phyloP scores from a whole-genome alignment of 768 basidiomycete species.

The Tylopilus sp. region DNA sequence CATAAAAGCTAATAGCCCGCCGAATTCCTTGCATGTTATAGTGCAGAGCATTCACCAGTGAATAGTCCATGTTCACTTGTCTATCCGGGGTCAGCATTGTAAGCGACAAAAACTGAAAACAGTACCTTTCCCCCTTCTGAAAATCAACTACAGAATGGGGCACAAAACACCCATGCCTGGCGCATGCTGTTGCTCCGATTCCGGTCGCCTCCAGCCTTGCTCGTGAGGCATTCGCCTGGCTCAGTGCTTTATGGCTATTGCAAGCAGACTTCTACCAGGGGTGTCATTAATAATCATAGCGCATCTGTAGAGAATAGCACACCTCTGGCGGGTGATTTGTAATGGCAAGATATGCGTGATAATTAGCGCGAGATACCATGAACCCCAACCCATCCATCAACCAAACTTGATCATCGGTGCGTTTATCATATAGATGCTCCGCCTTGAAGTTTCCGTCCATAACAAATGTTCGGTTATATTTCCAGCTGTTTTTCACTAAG shows the following conservation, averaged over 20 bases:
- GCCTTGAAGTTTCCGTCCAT: too few relatives aligned
- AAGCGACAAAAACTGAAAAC: too few relatives aligned
- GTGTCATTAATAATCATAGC: too few relatives aligned
- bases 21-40: not conserved
- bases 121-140: not conserved
- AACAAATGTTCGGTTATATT: too few relatives aligned
- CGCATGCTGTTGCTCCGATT: not conserved
- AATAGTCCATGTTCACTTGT: conserved; percentile 12
- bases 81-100: not conserved
- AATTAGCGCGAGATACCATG: too few relatives aligned
- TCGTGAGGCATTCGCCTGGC: not conserved
- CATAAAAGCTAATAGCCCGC: not conserved
- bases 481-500: too few relatives aligned
- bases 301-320: too few relatives aligned
- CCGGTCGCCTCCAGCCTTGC: not conserved
- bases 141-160: not conserved
- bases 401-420: too few relatives aligned
- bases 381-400: too few relatives aligned
- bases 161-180: not conserved
- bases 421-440: too few relatives aligned
- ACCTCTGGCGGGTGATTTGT: not conserved
- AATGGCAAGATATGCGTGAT: too few relatives aligned
- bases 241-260: conserved; percentile 2
- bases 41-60: not conserved
- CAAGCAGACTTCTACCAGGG: not conserved